Percentiles rank a stretch among this genome's conserved stretches.
These are phyloP conservation scores for Alopecurus myosuroides DNA, from an alignment of 176 grass and related monocot species.

Conservation along the genomic window DNA sequence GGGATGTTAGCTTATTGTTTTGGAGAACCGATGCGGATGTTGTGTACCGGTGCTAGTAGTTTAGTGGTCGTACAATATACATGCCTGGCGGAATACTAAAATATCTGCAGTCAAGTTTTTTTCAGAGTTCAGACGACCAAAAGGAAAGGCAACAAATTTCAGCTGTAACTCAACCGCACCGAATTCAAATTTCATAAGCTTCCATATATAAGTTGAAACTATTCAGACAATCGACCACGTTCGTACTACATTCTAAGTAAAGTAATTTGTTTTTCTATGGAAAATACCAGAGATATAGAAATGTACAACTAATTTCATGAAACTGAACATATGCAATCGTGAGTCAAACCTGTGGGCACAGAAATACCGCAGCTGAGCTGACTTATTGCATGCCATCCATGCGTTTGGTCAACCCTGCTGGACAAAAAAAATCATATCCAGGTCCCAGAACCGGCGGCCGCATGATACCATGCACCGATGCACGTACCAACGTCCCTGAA, in stretches of 20 bases:
- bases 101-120: background rate
- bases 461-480: constrained; percentile 39
- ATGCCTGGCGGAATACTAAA: background rate
- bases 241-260: no score
- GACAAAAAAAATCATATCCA: background rate
- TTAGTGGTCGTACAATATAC: background rate
- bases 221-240: background rate
- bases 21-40: constrained; percentile 46
- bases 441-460: constrained; percentile 8
- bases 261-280: background rate
- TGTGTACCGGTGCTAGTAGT: background rate
- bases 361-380: background rate
- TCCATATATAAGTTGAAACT: background rate
- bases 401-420: constrained; percentile 29
- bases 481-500: constrained; percentile 31
- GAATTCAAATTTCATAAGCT: background rate
- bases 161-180: background rate
- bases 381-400: constrained; percentile 15
- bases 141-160: background rate
- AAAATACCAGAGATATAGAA: background rate
- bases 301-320: background rate
- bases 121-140: background rate
- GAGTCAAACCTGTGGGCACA: background rate
- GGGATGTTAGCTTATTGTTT: constrained; percentile 9
- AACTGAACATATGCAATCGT: background rate